Percentiles rank a stretch among this genome's conserved stretches.
Evolutionary conservation across 345 rosid genomes (phyloP).

Genomic region (Arabidopsis arenosa): DNA sequence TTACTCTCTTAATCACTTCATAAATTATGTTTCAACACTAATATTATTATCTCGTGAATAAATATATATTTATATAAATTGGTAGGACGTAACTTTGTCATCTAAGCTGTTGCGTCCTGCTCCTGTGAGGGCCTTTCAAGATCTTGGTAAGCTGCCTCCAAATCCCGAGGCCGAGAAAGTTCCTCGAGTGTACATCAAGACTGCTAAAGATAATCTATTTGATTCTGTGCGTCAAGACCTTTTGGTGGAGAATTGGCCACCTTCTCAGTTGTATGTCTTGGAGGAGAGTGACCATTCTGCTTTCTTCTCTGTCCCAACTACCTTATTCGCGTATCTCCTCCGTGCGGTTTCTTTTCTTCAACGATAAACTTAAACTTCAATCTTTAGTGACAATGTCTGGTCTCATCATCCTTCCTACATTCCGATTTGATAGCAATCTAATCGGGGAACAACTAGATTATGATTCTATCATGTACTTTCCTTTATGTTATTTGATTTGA

Average conservation of each 20-base stretch:
- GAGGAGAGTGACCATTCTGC: conserved; percentile 52
- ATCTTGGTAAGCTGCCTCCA: conserved; percentile 23
- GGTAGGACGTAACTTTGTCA: conserved; percentile 43
- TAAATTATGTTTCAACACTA: not conserved
- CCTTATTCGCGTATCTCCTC: conserved; percentile 40
- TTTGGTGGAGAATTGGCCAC: conserved; percentile 49
- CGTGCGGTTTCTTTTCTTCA: conserved; percentile 42
- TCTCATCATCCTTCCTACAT: not conserved
- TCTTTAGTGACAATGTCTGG: not conserved
- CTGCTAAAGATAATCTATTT: conserved; percentile 40
- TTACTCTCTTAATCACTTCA: conserved; percentile 12
- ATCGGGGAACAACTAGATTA: not conserved
- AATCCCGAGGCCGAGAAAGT: conserved; percentile 42
- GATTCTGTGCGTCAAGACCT: conserved; percentile 36
- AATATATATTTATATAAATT: not conserved
- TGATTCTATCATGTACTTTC: not conserved
- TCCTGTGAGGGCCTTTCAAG: conserved; percentile 38
- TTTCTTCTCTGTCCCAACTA: conserved; percentile 48
- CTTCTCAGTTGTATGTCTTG: conserved; percentile 41
- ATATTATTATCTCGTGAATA: not conserved
- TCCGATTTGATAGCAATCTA: not conserved
- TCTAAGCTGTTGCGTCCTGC: conserved; percentile 46
- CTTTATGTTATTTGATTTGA: not conserved
- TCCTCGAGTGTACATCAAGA: conserved; percentile 48
- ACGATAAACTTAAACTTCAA: not conserved